Percentiles rank a stretch among this genome's conserved stretches.
These are phyloP conservation scores for Jimgerdemannia lactiflua DNA, from an alignment of 192 early-diverging fungal genomes.

Conservation along the genomic window DNA sequence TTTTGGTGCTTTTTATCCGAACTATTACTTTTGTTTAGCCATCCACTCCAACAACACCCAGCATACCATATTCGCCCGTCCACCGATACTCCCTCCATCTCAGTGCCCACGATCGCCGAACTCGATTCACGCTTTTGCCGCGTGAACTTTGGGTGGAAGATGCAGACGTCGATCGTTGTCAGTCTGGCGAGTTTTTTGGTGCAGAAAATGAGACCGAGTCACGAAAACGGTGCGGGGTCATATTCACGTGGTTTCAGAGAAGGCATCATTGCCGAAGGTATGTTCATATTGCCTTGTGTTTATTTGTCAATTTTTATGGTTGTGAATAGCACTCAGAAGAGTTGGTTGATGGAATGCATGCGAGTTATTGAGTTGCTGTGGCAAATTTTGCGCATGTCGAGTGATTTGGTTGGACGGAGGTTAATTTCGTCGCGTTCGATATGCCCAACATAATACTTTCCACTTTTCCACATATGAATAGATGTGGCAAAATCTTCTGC, in stretches of 20 bases:
- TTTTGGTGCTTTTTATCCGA: slow-evolving; percentile 6
- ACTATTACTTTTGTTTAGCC: background rate
- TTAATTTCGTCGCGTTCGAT: too few relatives aligned
- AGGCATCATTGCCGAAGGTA: slow-evolving; percentile 33
- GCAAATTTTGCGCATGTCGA: background rate
- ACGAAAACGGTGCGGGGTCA: slow-evolving; percentile 8
- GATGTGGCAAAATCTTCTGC: slow-evolving; percentile 24
- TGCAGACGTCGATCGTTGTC: slow-evolving; percentile 17
- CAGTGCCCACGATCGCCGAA: slow-evolving; percentile 7
- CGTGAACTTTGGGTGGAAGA: slow-evolving; percentile 20
- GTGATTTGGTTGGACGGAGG: too few relatives aligned
- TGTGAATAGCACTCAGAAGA: too few relatives aligned
- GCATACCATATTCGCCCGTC: background rate
- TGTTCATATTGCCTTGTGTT: background rate
- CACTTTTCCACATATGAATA: background rate
- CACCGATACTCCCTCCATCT: slow-evolving; percentile 6
- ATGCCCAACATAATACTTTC: too few relatives aligned
- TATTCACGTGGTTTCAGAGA: slow-evolving; percentile 22
- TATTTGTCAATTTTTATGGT: too few relatives aligned
- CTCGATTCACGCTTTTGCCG: slow-evolving; percentile 12
- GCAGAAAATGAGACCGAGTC: background rate
- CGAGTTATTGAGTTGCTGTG: background rate
- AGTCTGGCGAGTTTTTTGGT: slow-evolving; percentile 8
- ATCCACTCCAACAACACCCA: slow-evolving; percentile 17
- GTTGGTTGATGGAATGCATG: too few relatives aligned